A percentile compares a stretch with the other conserved stretches of the same genome.
phyloP scores from a whole-genome alignment of 495 filamentous ascomycete genomes.

The Margaritispora aquatica region DNA sequence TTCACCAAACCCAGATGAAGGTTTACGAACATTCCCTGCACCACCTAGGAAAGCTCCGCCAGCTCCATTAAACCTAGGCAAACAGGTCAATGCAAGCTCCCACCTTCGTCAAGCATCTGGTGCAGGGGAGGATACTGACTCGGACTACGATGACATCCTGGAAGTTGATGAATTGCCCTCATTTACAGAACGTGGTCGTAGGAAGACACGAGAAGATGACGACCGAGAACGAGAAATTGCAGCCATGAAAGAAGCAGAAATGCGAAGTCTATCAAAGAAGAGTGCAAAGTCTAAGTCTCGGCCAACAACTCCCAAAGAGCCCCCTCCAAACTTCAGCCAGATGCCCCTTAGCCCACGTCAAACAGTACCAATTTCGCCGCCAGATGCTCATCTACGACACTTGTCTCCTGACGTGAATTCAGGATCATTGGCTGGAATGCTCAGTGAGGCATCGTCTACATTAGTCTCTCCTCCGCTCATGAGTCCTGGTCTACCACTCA shows the following conservation, averaged over 20 bases:
- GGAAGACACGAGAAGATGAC: slow-evolving; percentile 84
- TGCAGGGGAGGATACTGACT: slow-evolving; percentile 60
- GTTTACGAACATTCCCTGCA: slow-evolving; percentile 36
- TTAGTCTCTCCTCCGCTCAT: slow-evolving; percentile 51
- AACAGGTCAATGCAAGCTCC: slow-evolving; percentile 32
- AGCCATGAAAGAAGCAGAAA: slow-evolving; percentile 54
- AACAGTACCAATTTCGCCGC: slow-evolving; percentile 17
- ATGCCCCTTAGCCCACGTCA: slow-evolving; percentile 21
- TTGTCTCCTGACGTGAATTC: slow-evolving; percentile 18
- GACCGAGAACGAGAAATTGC: slow-evolving; percentile 69
- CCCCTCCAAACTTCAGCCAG: neutral
- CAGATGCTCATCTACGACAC: slow-evolving; percentile 18
- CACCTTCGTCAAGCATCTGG: slow-evolving; percentile 37
- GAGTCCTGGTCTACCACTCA: slow-evolving; percentile 83
- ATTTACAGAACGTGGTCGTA: slow-evolving; percentile 63
- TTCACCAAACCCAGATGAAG: slow-evolving; percentile 41
- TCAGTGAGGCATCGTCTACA: slow-evolving; percentile 27
- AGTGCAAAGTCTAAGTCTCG: slow-evolving; percentile 42
- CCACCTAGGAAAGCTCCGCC: slow-evolving; percentile 76
- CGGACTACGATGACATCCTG: slow-evolving; percentile 76
- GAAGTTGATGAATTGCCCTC: slow-evolving; percentile 55
- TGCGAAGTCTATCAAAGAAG: slow-evolving; percentile 59
- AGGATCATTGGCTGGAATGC: slow-evolving; percentile 43
- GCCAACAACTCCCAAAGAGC: slow-evolving; percentile 21
- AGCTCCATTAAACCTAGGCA: slow-evolving; percentile 69